These are phyloP conservation scores for Penicillium flavigenum DNA, from an alignment of 495 filamentous ascomycete species.

Conservation along the genomic window DNA sequence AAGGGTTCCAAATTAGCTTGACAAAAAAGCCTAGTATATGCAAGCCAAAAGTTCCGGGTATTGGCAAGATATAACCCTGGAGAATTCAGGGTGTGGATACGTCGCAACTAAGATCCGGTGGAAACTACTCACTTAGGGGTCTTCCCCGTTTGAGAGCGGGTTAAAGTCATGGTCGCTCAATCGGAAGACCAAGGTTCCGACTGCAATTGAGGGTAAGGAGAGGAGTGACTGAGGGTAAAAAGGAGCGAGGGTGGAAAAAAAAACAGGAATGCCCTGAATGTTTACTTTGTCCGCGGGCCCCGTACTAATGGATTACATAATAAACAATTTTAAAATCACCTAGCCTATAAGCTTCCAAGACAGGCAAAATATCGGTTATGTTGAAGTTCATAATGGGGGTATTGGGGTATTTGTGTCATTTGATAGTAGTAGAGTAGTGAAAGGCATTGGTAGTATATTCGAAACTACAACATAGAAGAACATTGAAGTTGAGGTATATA, in stretches of 20 bases:
- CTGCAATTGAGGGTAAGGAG: slow-evolving; percentile 17
- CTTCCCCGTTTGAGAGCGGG: slow-evolving; percentile 52
- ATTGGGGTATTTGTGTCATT: neutral
- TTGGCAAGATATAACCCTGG: slow-evolving; percentile 16
- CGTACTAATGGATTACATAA: slow-evolving; percentile 17
- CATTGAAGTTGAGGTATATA: neutral
- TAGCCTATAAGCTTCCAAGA: neutral
- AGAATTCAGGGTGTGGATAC: slow-evolving; percentile 6
- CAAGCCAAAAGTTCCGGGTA: neutral
- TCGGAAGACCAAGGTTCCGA: slow-evolving; percentile 28
- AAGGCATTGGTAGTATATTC: neutral
- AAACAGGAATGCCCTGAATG: slow-evolving; percentile 25
- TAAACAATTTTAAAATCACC: slow-evolving; percentile 10
- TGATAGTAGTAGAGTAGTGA: too few species aligned
- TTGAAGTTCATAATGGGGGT: neutral
- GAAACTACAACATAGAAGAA: neutral
- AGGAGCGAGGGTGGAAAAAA: slow-evolving; percentile 18
- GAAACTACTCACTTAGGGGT: slow-evolving; percentile 47
- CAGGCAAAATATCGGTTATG: too few species aligned
- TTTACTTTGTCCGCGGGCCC: slow-evolving; percentile 21
- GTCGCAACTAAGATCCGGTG: slow-evolving; percentile 23
- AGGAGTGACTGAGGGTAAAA: slow-evolving; percentile 16
- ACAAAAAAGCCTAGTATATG: neutral
- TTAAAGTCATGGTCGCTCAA: slow-evolving; percentile 41
- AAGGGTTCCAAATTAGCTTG: slow-evolving; percentile 11